Percentiles rank a stretch among this genome's conserved stretches.
Evolutionary conservation across 1,139 yeast species (phyloP).

Genomic region (Candida labiduridarum): DNA sequence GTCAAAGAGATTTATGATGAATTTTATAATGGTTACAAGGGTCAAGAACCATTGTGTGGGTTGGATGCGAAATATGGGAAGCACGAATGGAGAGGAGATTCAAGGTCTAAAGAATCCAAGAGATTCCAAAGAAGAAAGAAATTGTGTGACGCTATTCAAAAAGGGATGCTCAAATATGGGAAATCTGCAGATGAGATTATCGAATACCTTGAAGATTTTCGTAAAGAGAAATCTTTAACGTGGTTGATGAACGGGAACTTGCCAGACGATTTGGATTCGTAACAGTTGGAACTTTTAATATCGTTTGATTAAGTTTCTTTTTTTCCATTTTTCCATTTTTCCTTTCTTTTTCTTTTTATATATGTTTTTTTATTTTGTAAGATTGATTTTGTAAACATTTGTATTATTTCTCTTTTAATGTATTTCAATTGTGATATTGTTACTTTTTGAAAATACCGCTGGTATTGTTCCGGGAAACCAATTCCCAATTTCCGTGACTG

Average conservation of each 20-base stretch:
- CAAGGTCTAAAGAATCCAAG: slow-evolving; percentile 49
- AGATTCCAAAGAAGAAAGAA: slow-evolving; percentile 49
- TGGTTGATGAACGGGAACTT: slow-evolving; percentile 55
- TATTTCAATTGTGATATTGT: neutral
- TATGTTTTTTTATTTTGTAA: neutral
- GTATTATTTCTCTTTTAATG: neutral
- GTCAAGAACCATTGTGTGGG: slow-evolving; percentile 48
- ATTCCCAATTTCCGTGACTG: neutral
- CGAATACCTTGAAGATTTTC: slow-evolving; percentile 42
- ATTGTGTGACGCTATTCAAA: slow-evolving; percentile 47
- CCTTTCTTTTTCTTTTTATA: neutral
- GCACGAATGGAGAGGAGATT: slow-evolving; percentile 52
- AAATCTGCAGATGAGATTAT: slow-evolving; percentile 49
- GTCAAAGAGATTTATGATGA: slow-evolving; percentile 51
- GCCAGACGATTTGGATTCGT: slow-evolving; percentile 35
- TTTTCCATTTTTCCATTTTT: neutral
- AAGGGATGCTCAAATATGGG: slow-evolving; percentile 44
- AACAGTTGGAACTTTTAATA: neutral
- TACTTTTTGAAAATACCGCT: neutral
- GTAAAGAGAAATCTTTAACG: slow-evolving; percentile 49
- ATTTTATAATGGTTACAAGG: slow-evolving; percentile 48
- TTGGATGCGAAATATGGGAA: slow-evolving; percentile 49
- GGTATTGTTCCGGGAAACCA: neutral
- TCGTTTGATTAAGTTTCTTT: neutral
- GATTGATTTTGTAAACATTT: neutral